Percentiles rank a stretch among this genome's conserved stretches.
Conservation (phyloP, 1,139 yeast genomes). For the Sugiyamaella xylanicola region DNA sequence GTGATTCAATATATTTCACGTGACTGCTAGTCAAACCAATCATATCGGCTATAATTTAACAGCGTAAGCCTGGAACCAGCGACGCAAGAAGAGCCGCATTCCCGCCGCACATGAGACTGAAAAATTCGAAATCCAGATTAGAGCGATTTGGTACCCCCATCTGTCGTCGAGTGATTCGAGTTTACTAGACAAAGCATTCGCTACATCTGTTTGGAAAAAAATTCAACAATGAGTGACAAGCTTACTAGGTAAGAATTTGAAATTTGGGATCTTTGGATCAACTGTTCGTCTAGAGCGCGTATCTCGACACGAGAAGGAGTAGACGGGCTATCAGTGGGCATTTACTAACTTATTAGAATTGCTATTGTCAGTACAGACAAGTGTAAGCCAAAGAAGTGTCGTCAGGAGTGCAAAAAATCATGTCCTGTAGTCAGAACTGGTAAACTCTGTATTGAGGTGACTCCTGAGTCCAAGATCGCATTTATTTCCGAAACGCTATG, state of each 20-base stretch:
- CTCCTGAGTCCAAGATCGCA: conserved; percentile 88
- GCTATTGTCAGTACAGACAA: conserved; percentile 92
- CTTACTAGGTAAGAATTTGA: conserved; percentile 19
- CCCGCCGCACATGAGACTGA: neutral
- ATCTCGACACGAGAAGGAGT: too few relatives aligned
- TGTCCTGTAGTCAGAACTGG: conserved; percentile 99
- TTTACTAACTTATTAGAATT: conserved; percentile 45
- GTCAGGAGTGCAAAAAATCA: conserved; percentile 94
- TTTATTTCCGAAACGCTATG: conserved; percentile 94
- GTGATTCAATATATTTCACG: neutral
- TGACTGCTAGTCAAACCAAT: neutral
- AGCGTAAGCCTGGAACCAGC: neutral
- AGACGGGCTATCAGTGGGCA: neutral
- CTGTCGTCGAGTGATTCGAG: neutral
- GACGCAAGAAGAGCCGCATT: neutral
- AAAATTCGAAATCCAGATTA: neutral
- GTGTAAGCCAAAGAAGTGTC: conserved; percentile 97
- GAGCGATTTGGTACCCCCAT: neutral
- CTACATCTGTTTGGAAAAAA: neutral
- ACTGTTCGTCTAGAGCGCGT: neutral
- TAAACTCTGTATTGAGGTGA: conserved; percentile 93
- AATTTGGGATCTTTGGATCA: neutral
- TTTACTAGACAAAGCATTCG: neutral
- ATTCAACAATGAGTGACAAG: conserved; percentile 21
- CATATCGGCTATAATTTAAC: neutral